Percentiles rank a stretch among this genome's conserved stretches.
Conservation (phyloP, 352 stramenopile genomes). For the Pythium phragmiticola region DNA sequence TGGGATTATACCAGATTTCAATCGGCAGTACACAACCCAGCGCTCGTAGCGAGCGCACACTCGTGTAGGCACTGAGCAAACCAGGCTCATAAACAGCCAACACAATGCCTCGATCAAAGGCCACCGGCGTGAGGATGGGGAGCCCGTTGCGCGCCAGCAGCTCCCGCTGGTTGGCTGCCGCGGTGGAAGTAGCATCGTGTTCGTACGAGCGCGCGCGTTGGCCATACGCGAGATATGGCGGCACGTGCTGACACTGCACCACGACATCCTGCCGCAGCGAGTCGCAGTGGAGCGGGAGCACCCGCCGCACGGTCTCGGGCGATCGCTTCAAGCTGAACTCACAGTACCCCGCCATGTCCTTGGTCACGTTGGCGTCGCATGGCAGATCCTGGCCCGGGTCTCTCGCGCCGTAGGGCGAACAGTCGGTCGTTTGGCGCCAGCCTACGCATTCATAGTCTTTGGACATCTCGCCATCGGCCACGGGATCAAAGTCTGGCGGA, state of each 20-base stretch:
- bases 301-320: neutral
- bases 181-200: neutral
- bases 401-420: constrained; percentile 13
- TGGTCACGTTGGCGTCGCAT: constrained; percentile 6
- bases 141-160: neutral
- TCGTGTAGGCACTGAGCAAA: constrained; percentile 44
- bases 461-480: neutral
- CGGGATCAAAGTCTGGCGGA: neutral
- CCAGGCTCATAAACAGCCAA: neutral
- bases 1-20: constrained; percentile 67
- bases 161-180: constrained; percentile 25
- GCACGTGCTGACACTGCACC: constrained; percentile 9
- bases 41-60: constrained; percentile 41
- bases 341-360: constrained; percentile 23
- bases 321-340: constrained; percentile 17
- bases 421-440: constrained; percentile 22
- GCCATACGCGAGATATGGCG: constrained; percentile 13
- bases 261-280: neutral
- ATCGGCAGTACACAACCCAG: constrained; percentile 53
- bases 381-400: neutral
- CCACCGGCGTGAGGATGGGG: neutral
- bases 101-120: constrained; percentile 37
- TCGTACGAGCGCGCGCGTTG: constrained; percentile 10
- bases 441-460: constrained; percentile 16
- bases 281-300: constrained; percentile 24